Percentiles rank a stretch among this genome's conserved stretches.
Conservation (phyloP, 1,284 basidiomycete species). For the Exsudoporus floridanus region DNA sequence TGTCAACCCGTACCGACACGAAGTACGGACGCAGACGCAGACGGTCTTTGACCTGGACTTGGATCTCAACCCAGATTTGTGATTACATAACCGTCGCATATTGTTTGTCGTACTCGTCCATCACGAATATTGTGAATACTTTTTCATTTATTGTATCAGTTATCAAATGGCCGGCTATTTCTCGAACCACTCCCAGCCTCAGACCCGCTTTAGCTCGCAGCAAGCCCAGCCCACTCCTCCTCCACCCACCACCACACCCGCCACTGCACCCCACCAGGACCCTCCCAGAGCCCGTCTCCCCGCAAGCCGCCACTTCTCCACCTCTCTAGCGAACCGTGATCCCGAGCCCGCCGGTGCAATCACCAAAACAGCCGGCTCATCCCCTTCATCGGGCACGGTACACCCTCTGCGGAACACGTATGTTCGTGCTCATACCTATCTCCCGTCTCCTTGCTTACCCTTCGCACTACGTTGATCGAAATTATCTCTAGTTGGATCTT, state of each 20-base stretch:
- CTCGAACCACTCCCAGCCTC: conserved; percentile 75
- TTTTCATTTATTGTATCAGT: conserved; percentile 30
- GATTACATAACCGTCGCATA: conserved; percentile 29
- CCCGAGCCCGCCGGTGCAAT: conserved; percentile 28
- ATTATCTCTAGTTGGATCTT: conserved; percentile 67
- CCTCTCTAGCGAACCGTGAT: conserved; percentile 48
- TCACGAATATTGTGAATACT: no score
- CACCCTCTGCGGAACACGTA: conserved; percentile 84
- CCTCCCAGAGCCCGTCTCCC: conserved; percentile 46
- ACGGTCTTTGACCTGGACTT: conserved; percentile 72
- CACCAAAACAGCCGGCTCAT: conserved; percentile 18
- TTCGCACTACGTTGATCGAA: neutral
- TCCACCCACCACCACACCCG: conserved; percentile 42
- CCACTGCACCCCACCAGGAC: conserved; percentile 15
- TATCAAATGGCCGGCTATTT: conserved; percentile 61
- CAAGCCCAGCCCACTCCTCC: conserved; percentile 51
- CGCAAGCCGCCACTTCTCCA: conserved; percentile 74
- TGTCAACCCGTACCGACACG: conserved; percentile 67
- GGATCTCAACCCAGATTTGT: conserved; percentile 74
- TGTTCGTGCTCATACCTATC: conserved; percentile 45
- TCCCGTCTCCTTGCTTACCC: conserved; percentile 17
- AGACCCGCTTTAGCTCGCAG: conserved; percentile 58
- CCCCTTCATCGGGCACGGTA: conserved; percentile 36
- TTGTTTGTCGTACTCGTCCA: conserved; percentile 5
- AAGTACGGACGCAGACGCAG: conserved; percentile 56